Evolutionary conservation across 176 grass and related monocot genomes (phyloP), one percentile per base, ranked within the genome.

Genomic region (Lolium perenne): DNA sequence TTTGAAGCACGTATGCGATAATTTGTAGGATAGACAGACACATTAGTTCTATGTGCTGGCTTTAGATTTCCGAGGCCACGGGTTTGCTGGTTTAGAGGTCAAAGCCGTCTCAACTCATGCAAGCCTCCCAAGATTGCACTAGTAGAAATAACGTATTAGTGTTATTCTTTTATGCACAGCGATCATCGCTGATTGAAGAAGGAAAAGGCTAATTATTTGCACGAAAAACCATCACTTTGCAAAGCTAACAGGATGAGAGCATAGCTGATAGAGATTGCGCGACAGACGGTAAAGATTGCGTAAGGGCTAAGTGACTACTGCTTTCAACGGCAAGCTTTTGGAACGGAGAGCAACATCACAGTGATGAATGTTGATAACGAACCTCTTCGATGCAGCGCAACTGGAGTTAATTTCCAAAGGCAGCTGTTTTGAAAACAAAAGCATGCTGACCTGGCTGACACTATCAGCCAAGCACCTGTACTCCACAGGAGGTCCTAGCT

Each of bases 231-330:
- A 46, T 76, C 3, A 13, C 29, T 84, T 84, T 84, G 89, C 81
- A 84, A 62, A 73, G 85, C 68, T 76, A 84, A 84, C 49, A 68
- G 51, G 59, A 53, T 73, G 43, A 80, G 58, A 85, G 91, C 75
- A 92, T 86, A 50, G 32, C 82, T 86, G 93, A 94, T 80, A 92
- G 85, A 76, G 87, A 94, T 86, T 15, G 89, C 35, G 15, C 18
- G 68, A 67, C 85, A 88, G 81, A 88, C 83, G 25, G 41, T 70
- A 88, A 60, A 76, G 46, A 92, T 88, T 83, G 93, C 90, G 90
- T 94, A 88, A 86, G 78, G 83, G 29, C 20, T 92, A 95, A 92
- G 88, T 86, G 85, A 90, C 71, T 70, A 83, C 83, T 79, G 78
- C 84, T 92, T 92, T 90, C 65, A 10, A 82, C 21, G 84, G 65